Evolutionary conservation across 1,284 basidiomycete species (phyloP), one percentile per base, ranked within the genome.

Genomic region (Coniferiporia sulphurascens): DNA sequence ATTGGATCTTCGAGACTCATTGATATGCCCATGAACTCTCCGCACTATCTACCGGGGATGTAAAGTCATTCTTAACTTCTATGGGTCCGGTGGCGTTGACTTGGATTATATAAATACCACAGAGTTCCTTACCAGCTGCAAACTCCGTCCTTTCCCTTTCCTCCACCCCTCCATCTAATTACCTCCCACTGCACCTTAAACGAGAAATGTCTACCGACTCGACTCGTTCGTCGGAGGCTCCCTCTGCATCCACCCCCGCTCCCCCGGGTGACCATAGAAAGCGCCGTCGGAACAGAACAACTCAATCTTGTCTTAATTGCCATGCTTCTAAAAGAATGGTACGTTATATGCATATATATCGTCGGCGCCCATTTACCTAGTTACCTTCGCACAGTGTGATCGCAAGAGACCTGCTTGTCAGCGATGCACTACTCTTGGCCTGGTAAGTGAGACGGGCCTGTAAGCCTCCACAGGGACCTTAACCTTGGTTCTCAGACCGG

Each of bases 291-390:
- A 86, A 87, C 68, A 76, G 85, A 36, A 85, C 84, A 1, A 86
- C 84, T 6, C 78, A 85, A 60, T 84, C 82, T 62, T 87, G 85
- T 65, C 73, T 87, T 15, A 84, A 85, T 48, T 87, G 85, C 64
- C 85, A 86, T 67, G 85, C 87, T 41, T 89, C 90, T 43, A 93
- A 93, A 69, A 80, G 90, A 60, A 92, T 91, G 86, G 89, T 91
- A 68, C 61, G 77, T 69, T 38, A 49, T 4, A 21, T 22, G 46
- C 35, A 12, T 32, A 3, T 21, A 34, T 36, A 27, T 19, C n/a
- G 48, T 27, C 27, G 48, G 44, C 27, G 48, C 22, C 15, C 43
- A 49, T 51, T 52, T 44, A 58, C 8, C 32, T 17, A 41, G 27
- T 35, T 36, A n/a, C 44, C 5, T 58, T 19, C 62, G 49, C n/a